Conservation (phyloP, 305 asterid species). For the Fraxinus angustifolia region DNA sequence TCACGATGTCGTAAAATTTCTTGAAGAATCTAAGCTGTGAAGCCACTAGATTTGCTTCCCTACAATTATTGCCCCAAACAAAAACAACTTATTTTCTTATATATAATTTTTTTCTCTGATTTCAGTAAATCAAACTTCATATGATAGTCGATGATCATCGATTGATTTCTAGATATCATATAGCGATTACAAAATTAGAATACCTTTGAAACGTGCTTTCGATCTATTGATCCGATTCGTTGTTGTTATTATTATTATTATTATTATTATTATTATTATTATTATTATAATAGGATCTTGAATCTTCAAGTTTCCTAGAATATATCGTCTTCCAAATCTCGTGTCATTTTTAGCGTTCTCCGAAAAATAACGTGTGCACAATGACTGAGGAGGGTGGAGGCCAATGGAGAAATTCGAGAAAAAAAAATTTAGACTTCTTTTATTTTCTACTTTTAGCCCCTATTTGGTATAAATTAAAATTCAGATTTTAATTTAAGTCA, state of each 20-base stretch:
- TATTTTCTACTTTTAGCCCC: too few species aligned
- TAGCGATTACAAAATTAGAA: background rate
- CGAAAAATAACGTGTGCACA: background rate
- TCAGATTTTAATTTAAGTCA: too few species aligned
- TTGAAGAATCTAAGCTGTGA: background rate
- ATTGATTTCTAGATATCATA: background rate
- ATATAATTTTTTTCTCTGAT: too few species aligned
- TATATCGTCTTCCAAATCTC: background rate
- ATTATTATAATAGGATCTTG: background rate
- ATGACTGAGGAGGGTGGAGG: too few species aligned
- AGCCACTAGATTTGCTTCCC: background rate
- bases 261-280: too few species aligned
- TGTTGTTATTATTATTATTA: too few species aligned
- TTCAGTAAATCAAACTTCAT: too few species aligned
- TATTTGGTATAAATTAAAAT: too few species aligned
- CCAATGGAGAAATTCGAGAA: too few species aligned
- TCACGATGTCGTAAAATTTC: background rate
- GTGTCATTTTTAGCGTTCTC: background rate
- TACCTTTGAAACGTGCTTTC: background rate
- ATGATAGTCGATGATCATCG: too few species aligned
- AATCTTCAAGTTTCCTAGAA: background rate
- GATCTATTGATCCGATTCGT: background rate
- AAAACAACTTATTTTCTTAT: background rate
- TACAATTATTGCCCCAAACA: background rate
- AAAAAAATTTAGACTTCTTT: too few species aligned